Evolutionary conservation across 1,284 basidiomycete species (phyloP).

Genomic region (Microbotryomycetes sp.): DNA sequence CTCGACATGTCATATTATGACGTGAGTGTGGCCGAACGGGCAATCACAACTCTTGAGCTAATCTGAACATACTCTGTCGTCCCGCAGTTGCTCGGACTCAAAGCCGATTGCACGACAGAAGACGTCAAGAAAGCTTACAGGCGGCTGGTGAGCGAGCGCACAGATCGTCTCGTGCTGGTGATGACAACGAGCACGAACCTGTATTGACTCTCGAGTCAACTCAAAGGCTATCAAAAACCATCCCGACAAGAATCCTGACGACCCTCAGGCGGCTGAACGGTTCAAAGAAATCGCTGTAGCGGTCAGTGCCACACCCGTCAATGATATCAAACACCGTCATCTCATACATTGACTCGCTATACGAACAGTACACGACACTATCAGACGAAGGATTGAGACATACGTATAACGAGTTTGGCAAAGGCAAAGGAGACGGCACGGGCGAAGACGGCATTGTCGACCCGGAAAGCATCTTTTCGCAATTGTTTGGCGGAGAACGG

Average conservation of each 20-base stretch:
- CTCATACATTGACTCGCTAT: background rate
- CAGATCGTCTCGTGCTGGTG: slow-evolving; percentile 40
- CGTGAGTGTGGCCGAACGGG: slow-evolving; percentile 37
- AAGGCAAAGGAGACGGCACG: slow-evolving; percentile 25
- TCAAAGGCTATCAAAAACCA: slow-evolving; percentile 41
- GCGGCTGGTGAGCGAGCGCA: slow-evolving; percentile 58
- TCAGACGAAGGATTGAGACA: slow-evolving; percentile 68
- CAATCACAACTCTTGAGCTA: slow-evolving; percentile 40
- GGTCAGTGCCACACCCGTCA: slow-evolving; percentile 7
- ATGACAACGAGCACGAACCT: slow-evolving; percentile 50
- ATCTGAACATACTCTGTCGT: slow-evolving; percentile 4
- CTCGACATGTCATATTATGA: slow-evolving; percentile 83
- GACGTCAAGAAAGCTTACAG: slow-evolving; percentile 96
- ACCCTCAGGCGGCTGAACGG: slow-evolving; percentile 74
- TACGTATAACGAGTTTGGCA: slow-evolving; percentile 34
- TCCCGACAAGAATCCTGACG: slow-evolving; percentile 76
- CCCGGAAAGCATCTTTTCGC: slow-evolving; percentile 84
- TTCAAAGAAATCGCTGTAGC: slow-evolving; percentile 44
- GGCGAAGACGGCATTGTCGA: slow-evolving; percentile 47
- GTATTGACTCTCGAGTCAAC: slow-evolving; percentile 54
- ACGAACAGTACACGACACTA: slow-evolving; percentile 46
- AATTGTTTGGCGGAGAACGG: slow-evolving; percentile 63
- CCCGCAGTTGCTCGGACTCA: slow-evolving; percentile 61
- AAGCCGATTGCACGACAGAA: slow-evolving; percentile 65
- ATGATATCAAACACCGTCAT: slow-evolving; percentile 18